phyloP scores from a whole-genome alignment of 2,329 filamentous ascomycete species.

The Trichoderma breve region DNA sequence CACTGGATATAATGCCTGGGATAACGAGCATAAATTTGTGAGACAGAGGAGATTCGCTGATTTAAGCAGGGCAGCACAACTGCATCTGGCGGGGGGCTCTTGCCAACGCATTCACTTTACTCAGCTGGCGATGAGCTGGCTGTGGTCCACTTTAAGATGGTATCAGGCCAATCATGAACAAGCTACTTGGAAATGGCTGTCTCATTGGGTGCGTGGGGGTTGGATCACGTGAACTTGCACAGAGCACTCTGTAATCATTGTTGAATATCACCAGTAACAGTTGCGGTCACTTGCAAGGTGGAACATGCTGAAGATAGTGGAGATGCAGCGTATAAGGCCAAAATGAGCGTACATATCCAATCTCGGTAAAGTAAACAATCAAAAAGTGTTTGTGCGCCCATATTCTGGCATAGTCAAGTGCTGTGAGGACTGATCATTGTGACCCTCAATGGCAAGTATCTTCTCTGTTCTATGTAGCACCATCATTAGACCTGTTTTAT shows the following conservation, averaged over 20 bases:
- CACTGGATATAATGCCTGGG: background rate
- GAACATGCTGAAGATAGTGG: background rate
- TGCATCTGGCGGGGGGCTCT: background rate
- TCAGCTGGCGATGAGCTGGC: conserved; percentile 14
- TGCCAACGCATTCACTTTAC: conserved; percentile 3
- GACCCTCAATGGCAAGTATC: background rate
- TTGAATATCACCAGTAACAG: background rate
- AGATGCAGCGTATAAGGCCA: background rate
- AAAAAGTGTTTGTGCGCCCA: background rate
- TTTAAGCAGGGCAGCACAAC: background rate
- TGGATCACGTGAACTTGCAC: background rate
- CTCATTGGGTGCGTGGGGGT: background rate
- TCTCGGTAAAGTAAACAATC: background rate
- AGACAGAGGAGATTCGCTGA: background rate
- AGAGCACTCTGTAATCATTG: background rate
- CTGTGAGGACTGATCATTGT: background rate
- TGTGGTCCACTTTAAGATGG: background rate
- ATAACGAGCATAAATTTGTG: background rate
- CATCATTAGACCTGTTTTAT: background rate
- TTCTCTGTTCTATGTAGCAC: background rate
- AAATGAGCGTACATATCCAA: background rate
- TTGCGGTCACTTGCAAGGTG: background rate
- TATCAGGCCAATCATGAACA: background rate
- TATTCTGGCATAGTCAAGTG: background rate
- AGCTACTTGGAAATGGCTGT: background rate